Conservation (phyloP, 495 filamentous ascomycete genomes). For the Daldinia bambusicola region DNA sequence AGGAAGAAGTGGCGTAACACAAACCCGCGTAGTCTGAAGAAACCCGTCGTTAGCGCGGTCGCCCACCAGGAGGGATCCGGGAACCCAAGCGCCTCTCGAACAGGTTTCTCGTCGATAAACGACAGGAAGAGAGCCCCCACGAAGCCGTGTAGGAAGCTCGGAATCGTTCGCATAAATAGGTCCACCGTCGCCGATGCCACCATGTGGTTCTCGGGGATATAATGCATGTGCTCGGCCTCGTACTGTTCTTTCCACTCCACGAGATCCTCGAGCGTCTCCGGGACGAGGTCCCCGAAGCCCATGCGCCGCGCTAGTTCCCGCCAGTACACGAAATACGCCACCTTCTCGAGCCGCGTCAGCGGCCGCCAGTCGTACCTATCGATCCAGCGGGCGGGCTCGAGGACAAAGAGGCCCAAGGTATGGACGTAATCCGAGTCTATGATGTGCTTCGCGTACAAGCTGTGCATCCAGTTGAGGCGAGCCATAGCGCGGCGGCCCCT, state of each 20-base stretch:
- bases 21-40: conserved; percentile 61
- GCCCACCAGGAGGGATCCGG: conserved; percentile 53
- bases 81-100: conserved; percentile 65
- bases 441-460: conserved; percentile 59
- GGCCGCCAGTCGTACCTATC: conserved; percentile 56
- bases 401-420: conserved; percentile 55
- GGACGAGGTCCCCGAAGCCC: conserved; percentile 48
- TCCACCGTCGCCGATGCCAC: conserved; percentile 65
- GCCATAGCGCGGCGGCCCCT: conserved; percentile 64
- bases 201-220: conserved; percentile 61
- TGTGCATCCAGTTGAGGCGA: conserved; percentile 71
- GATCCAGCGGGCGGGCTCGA: conserved; percentile 55
- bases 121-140: conserved; percentile 63
- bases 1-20: conserved; percentile 63
- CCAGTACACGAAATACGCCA: conserved; percentile 55
- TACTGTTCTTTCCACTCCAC: conserved; percentile 62
- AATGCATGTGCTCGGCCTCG: conserved; percentile 65
- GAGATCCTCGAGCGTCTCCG: conserved; percentile 62
- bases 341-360: conserved; percentile 51
- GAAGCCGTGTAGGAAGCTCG: conserved; percentile 55
- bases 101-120: conserved; percentile 67
- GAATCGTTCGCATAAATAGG: conserved; percentile 65
- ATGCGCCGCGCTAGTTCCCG: conserved; percentile 54
- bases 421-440: conserved; percentile 53
- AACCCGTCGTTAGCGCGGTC: conserved; percentile 50